Base-by-base conservation (phyloP, 805 yeast species). In the Starmerella khaoyaiensis region DNA sequence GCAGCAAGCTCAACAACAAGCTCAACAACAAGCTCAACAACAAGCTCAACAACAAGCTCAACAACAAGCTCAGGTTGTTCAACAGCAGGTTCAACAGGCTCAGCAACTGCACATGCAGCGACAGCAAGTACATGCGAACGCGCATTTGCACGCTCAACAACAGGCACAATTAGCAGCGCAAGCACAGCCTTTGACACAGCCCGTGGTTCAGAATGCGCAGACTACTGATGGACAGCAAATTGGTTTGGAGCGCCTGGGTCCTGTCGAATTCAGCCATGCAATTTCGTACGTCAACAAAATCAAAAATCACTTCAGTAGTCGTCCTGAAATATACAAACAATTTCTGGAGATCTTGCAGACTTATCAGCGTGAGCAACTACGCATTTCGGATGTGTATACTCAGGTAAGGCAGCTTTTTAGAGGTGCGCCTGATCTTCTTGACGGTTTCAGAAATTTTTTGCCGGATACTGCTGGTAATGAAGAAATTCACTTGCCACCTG, bases 191-290 rank as follows among this genome's bases (percentile, higher is more conserved):
- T n/a, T n/a, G n/a, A 21, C 46, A 50, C 28, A 48, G 55, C 16
- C 22, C 12, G 24, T 9, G 20, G 22, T 32, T 21, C 35, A 32
- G 28, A 14, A 14, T 11, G 33, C 19, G 18, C 35, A 35, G 27
- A 17, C 12, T 18, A 8, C 22, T 7, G 9, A 26, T 8, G 33
- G 33, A 6, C 28, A 50, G 11, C 18, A 7, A 16, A 19, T 9
- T 12, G 7, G 7, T 7, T 27, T n/a, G 23, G 37, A 23, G 18
- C 42, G 39, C 10, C 61, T 65, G 19, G 73, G 71, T 2, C 95
- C 93, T 33, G 87, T 84, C 14, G 97, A 90, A 61, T 87, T 90
- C 65, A 86, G 87, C 57, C 96, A 90, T 57, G 98, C 98, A 15
- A 90, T 90, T 46, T 79, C 78, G 49, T 90, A 90, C 53, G 99